Evolutionary conservation across 768 basidiomycete species (phyloP), one percentile per base, ranked within the genome.

Genomic region (Phylloporus sp.): DNA sequence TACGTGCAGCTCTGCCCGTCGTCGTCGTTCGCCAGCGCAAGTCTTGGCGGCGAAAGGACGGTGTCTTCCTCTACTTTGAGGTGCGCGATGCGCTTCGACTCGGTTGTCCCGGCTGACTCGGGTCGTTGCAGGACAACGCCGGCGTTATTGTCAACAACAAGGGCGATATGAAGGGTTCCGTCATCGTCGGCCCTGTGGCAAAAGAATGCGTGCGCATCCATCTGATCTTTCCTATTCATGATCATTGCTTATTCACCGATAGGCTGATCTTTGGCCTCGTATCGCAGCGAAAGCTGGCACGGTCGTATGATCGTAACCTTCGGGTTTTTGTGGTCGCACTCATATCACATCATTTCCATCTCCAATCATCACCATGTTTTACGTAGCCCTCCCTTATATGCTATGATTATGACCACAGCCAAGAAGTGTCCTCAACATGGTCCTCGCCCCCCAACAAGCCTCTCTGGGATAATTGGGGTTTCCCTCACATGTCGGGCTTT

Each of bases 81-180:
- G 86, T 84, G 46, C 36, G 77, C n/a, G n/a, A n/a, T 65, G 13
- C 39, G 15, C 7, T 5, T 35, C 14, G 15, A 4, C 10, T 9
- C 4, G 13, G 17, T 17, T n/a, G 18, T 15, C 13, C 10, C 4
- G 7, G 4, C 26, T 32, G 6, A 48, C n/a, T 38, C 14, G 8
- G 5, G 9, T 8, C 9, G 14, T 9, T 37, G 15, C 32, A 86
- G 86, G 92, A 95, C 71, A 94, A 94, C 66, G 93, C 92, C 34
- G 92, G 93, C 69, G 93, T 95, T 45, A 95, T 95, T 53, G 92
- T 97, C 61, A 97, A 96, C 77, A 86, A 90, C 64, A 97, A 97
- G 80, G 95, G 95, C 62, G 96, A 99, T 77, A 99, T 99, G 96
- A 99, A 99, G 79, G 95, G 95, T 40, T 94, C 90, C 42, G 90